Evolutionary conservation across 257 asterid species (phyloP), one percentile per base, ranked within the genome.

Genomic region (Handroanthus guayacan): DNA sequence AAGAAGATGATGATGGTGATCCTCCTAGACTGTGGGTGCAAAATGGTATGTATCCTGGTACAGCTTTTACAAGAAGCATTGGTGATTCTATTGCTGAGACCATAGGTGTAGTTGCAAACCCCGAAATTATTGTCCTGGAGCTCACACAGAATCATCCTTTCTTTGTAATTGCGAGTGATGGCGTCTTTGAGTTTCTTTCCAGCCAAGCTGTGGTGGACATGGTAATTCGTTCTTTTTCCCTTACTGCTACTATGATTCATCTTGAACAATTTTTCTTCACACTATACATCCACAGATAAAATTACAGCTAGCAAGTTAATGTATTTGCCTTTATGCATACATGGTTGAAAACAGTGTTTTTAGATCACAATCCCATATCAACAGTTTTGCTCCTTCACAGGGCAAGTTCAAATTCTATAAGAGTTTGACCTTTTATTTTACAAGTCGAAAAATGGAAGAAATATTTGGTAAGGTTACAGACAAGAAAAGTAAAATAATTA

Each of bases 21-120:
- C 99, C 99, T 72, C 99, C 99, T 55, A 88, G 99, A 69, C 75
- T 94, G 47, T 94, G 99, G 99, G 97, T 94, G 76, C 96, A 84
- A 82, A 93, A 92, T 83, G 99, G 99, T 67, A 94, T 92, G 97
- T 94, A 94, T 85, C 99, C 99, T 10, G 99, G 99, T 74, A 94
- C 99, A 6, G 99, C 98, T 79, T 94, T 94, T 82, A 91, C 99
- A 5, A 87, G 99, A 85, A 95, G 99, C 84, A 76, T 93, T 47
- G 99, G 99, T 5, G 99, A 95, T 88, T 88, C 98, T 76, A 82
- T 95, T 67, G 99, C 99, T 48, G 99, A 95, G 86, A 77, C 96
- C 56, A 89, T 95, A 75, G 99, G 99, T 3, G 99, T 95, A 37
- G 91, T 91, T 72, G 91, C 99, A 12, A 86, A 88, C 81, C 99